These are phyloP conservation scores for Dendryphion nanum DNA, from an alignment of 2,329 filamentous ascomycete genomes.

Conservation along the genomic window DNA sequence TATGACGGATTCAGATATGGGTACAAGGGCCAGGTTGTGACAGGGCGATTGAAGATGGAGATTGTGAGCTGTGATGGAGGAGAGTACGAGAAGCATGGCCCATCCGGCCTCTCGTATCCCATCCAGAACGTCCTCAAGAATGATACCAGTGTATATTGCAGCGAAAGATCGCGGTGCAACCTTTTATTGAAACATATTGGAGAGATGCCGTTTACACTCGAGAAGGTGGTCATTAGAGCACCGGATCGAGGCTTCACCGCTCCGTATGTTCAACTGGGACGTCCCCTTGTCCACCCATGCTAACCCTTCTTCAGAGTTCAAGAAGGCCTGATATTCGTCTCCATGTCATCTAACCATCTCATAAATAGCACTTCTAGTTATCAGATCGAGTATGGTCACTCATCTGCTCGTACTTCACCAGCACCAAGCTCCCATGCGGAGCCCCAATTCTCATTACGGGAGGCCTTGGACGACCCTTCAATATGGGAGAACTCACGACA, in stretches of 20 bases:
- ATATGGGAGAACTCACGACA: conserved; percentile 30
- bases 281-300: conserved; percentile 4
- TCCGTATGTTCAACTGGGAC: conserved; percentile 74
- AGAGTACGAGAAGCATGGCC: conserved; percentile 58
- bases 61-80: conserved; percentile 88
- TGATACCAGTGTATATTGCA: conserved; percentile 85
- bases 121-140: conserved; percentile 77
- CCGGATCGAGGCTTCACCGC: conserved; percentile 79
- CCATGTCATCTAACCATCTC: conserved; percentile 79
- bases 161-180: conserved; percentile 83
- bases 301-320: conserved; percentile 66
- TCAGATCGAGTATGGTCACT: conserved; percentile 60
- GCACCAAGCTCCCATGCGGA: conserved; percentile 26
- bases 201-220: conserved; percentile 75
- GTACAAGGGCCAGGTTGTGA: conserved; percentile 80
- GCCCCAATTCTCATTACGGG: conserved; percentile 31
- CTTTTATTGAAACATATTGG: conserved; percentile 81
- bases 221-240: conserved; percentile 84
- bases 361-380: conserved; percentile 71
- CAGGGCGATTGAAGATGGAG: conserved; percentile 80
- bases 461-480: conserved; percentile 34
- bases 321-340: conserved; percentile 88
- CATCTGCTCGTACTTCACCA: conserved; percentile 24
- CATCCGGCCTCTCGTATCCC: conserved; percentile 44
- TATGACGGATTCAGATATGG: conserved; percentile 69